Conservation (phyloP, 2,329 filamentous ascomycete species). For the Neonectria faginata region DNA sequence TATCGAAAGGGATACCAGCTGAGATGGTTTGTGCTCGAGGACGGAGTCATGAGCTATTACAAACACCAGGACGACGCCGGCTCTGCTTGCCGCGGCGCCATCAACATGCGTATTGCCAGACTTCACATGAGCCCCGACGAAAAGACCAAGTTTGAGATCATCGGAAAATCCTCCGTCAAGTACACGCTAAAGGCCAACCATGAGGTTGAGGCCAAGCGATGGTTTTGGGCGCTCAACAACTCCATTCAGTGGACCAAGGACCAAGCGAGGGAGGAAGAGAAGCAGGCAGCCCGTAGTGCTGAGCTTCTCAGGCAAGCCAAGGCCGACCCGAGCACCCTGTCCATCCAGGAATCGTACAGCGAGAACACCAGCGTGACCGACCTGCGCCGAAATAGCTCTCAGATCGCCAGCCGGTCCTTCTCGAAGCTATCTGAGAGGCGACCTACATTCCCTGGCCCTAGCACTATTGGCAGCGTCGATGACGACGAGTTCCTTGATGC, state of each 20-base stretch:
- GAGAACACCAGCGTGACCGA: conserved; percentile 66
- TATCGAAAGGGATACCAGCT: conserved; percentile 97
- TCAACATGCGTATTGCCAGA: conserved; percentile 97
- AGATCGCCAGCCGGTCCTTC: conserved; percentile 52
- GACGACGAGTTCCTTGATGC: conserved; percentile 66
- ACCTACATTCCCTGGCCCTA: conserved; percentile 54
- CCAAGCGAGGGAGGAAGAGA: conserved; percentile 91
- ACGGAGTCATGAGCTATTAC: conserved; percentile 97
- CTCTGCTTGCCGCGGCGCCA: conserved; percentile 94
- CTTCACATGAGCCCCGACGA: conserved; percentile 97
- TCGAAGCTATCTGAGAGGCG: conserved; percentile 49
- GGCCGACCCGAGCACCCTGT: conserved; percentile 73
- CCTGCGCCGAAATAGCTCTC: conserved; percentile 57
- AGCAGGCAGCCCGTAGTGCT: conserved; percentile 77
- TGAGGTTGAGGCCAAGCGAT: conserved; percentile 96
- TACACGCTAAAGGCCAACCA: conserved; percentile 98
- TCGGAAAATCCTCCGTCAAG: conserved; percentile 97
- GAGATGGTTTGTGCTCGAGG: conserved; percentile 97
- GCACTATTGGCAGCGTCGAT: conserved; percentile 62
- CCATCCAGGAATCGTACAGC: conserved; percentile 60
- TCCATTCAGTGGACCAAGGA: conserved; percentile 99
- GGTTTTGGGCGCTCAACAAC: conserved; percentile 99
- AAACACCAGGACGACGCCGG: conserved; percentile 98
- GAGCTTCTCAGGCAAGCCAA: conserved; percentile 84
- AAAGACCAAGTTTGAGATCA: conserved; percentile 97